Evolutionary conservation across 225 moss, liverwort and hornwort species (phyloP).

Genomic region (Marchantia paleacea): DNA sequence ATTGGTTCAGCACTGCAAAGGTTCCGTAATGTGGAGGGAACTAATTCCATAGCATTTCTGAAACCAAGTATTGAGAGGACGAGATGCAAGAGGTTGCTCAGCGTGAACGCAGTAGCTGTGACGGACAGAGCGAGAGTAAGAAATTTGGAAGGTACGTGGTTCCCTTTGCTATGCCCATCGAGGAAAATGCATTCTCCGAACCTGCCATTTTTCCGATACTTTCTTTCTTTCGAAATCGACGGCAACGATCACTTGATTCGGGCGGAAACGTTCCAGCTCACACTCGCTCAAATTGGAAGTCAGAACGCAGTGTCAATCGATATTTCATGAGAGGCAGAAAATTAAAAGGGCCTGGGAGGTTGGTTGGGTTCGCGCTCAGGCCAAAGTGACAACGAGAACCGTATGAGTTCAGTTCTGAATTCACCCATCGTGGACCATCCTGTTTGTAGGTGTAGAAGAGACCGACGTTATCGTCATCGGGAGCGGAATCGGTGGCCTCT

Average conservation of each 20-base stretch:
- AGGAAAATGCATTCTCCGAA: neutral
- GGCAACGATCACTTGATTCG: too few relatives aligned
- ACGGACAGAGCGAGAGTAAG: neutral
- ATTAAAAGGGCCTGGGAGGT: neutral
- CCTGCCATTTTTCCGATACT: too few relatives aligned
- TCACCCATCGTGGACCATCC: too few relatives aligned
- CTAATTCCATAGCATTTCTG: neutral
- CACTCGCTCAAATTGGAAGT: too few relatives aligned
- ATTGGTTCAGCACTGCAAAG: neutral
- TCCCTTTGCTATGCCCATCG: neutral
- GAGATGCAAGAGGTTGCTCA: neutral
- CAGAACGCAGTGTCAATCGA: too few relatives aligned
- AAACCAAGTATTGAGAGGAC: neutral
- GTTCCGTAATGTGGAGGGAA: neutral
- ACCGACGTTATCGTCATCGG: conserved; percentile 71
- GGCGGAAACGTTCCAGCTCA: too few relatives aligned
- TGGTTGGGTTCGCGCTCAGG: neutral
- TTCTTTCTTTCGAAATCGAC: too few relatives aligned
- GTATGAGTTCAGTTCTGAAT: neutral
- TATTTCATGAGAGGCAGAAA: neutral
- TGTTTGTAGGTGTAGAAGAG: conserved; percentile 37
- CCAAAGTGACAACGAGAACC: neutral
- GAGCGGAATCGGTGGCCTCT: conserved; percentile 84
- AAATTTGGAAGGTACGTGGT: neutral
- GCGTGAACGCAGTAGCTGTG: neutral